Base-by-base conservation (phyloP, 768 basidiomycete genomes). In the Terana coerulea region DNA sequence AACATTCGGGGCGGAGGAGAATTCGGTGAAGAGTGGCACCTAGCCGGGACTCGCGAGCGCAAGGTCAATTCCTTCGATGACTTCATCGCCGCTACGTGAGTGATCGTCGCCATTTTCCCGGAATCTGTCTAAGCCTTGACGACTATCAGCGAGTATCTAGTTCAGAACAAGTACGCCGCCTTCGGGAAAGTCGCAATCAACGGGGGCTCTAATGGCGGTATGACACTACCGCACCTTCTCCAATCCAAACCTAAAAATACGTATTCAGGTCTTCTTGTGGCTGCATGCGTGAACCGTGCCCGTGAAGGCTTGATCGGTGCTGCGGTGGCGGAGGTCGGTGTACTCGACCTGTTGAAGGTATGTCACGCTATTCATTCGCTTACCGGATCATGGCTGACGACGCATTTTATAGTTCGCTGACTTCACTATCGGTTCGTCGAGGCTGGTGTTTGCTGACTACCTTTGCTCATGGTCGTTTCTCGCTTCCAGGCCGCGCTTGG, bases 1-100 rank as follows among this genome's bases (percentile, higher is more conserved):
- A 70, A 66, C 57, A 73, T 75, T 49, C 67, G 77, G 10, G 77
- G 77, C 9, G 90, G 90, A 3, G 76, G 77, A 1, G 87, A 90
- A 62, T 91, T 90, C 55, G 90, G 91, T 12, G 86, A 91, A 59
- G 77, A 82, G n/a, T 93, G 91, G 91, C 89, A 92, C 64, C 61
- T 76, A 35, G 86, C 77, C 21, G 91, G 87, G 2, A 83, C 73
- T 25, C 74, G 73, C 54, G 88, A 89, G 54, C 76, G 77, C 46
- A 91, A 91, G 75, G 85, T 84, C 45, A 90, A 89, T 51, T 82
- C 81, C 49, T 92, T 89, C 59, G 74, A 91, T 59, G 91, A 93
- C 64, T 92, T 92, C 67, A 86, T 88, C 56, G 80, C 86, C 6
- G 88, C 87, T 26, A 81, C 84, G 88, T 88, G 70, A 60, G 81